phyloP scores from a whole-genome alignment of 352 stramenopile species.

The Pythium phragmitis region DNA sequence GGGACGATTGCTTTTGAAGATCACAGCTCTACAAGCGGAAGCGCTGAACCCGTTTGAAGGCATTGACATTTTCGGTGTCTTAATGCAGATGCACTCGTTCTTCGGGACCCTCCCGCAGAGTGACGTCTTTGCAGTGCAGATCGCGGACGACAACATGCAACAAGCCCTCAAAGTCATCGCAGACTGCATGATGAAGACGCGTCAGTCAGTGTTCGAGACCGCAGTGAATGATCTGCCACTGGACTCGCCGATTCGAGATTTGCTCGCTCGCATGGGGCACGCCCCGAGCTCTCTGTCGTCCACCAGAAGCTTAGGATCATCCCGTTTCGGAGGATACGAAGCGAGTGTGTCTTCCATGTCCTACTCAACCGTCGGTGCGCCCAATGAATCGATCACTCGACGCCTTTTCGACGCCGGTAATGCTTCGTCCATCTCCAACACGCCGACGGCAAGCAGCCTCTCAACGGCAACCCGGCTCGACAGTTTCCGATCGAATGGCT shows the following conservation, averaged over 20 bases:
- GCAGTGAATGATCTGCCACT: slow-evolving; percentile 47
- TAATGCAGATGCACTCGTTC: slow-evolving; percentile 88
- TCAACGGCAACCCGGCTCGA: slow-evolving; percentile 20
- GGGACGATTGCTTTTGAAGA: slow-evolving; percentile 64
- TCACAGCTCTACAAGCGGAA: slow-evolving; percentile 57
- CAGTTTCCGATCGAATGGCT: slow-evolving; percentile 28
- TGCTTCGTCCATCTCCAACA: slow-evolving; percentile 10
- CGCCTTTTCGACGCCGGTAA: slow-evolving; percentile 48
- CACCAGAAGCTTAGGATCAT: slow-evolving; percentile 19
- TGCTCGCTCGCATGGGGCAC: slow-evolving; percentile 43
- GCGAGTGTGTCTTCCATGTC: slow-evolving; percentile 13
- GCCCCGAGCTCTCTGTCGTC: slow-evolving; percentile 26
- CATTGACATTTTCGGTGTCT: slow-evolving; percentile 77
- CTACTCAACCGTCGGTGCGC: slow-evolving; percentile 11
- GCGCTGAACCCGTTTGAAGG: slow-evolving; percentile 67
- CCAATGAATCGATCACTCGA: slow-evolving; percentile 38
- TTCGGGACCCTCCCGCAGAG: slow-evolving; percentile 69
- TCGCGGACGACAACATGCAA: slow-evolving; percentile 78
- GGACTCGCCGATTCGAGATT: slow-evolving; percentile 23
- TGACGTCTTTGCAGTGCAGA: slow-evolving; percentile 67
- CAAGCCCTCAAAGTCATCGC: slow-evolving; percentile 66
- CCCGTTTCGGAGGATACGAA: slow-evolving; percentile 26
- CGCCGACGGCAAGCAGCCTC: neutral
- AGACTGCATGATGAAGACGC: slow-evolving; percentile 54
- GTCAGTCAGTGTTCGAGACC: slow-evolving; percentile 48